Percentiles rank a stretch among this genome's conserved stretches.
These are phyloP conservation scores for Rhynchospora tenuis DNA, from an alignment of 176 grass and related monocot genomes.

Conservation along the genomic window DNA sequence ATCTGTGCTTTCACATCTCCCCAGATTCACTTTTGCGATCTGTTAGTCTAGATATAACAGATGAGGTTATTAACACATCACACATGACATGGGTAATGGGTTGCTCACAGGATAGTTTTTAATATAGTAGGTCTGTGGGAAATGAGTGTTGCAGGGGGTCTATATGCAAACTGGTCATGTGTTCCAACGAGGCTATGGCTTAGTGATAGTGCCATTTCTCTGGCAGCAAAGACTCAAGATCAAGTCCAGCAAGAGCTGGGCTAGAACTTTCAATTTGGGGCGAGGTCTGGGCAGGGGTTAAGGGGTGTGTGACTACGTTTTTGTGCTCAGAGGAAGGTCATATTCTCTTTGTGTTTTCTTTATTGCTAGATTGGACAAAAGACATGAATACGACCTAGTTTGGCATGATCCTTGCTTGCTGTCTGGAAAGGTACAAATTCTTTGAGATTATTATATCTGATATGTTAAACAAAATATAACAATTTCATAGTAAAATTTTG, in stretches of 20 bases:
- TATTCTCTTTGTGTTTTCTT: not conserved
- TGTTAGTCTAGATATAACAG: not conserved
- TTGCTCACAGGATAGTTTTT: not conserved
- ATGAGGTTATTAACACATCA: not conserved
- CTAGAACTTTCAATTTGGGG: not conserved
- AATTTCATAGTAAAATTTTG: not conserved
- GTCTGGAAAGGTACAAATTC: conserved; percentile 59
- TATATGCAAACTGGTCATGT: not conserved
- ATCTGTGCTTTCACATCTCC: not conserved
- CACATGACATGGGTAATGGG: not conserved
- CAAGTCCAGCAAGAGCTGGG: no score
- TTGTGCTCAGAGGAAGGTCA: not conserved
- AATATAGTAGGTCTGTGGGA: no score
- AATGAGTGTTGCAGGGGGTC: not conserved
- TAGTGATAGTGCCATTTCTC: no score
- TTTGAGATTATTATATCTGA: not conserved
- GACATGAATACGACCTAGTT: conserved; percentile 66
- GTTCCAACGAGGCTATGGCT: not conserved
- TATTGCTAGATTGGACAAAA: conserved; percentile 56
- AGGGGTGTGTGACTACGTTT: not conserved
- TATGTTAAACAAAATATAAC: not conserved
- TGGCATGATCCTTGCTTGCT: conserved; percentile 65
- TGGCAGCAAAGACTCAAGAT: no score
- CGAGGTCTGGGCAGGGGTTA: no score
- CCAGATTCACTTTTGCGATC: not conserved